Percentiles rank a stretch among this genome's conserved stretches.
These are phyloP conservation scores for Dryas alaskensis DNA, from an alignment of 306 rosid species.

Conservation along the genomic window DNA sequence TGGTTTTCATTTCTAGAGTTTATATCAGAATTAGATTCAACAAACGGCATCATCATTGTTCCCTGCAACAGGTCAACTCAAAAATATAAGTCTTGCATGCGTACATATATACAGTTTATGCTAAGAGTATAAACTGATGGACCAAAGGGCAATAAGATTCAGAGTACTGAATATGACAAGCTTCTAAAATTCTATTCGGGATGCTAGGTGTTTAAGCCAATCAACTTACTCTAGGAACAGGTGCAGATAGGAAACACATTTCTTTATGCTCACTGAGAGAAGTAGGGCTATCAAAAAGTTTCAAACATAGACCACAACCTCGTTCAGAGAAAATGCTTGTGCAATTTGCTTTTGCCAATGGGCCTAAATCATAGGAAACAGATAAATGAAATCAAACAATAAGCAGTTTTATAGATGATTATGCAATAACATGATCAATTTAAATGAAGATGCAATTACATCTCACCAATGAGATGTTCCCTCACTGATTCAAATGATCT, in stretches of 20 bases:
- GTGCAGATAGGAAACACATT: constrained; percentile 47
- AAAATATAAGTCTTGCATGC: constrained; percentile 14
- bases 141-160: not conserved
- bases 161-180: not conserved
- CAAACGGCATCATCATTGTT: constrained; percentile 27
- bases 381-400: not conserved
- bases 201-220: not conserved
- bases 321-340: constrained; percentile 41
- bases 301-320: constrained; percentile 71
- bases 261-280: constrained; percentile 54
- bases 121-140: constrained; percentile 14
- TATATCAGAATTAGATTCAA: constrained; percentile 25
- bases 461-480: constrained; percentile 69
- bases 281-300: constrained; percentile 37
- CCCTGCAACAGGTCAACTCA: constrained; percentile 51
- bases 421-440: constrained; percentile 8
- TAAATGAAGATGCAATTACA: constrained; percentile 11
- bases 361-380: constrained; percentile 48
- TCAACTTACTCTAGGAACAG: constrained; percentile 50
- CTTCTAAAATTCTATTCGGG: not conserved
- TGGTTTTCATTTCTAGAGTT: constrained; percentile 30
- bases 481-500: constrained; percentile 77
- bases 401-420: not conserved
- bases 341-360: constrained; percentile 55
- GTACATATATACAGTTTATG: constrained; percentile 10